Evolutionary conservation across 2,329 filamentous ascomycete species (phyloP).

Genomic region (Hysterium pulicare): DNA sequence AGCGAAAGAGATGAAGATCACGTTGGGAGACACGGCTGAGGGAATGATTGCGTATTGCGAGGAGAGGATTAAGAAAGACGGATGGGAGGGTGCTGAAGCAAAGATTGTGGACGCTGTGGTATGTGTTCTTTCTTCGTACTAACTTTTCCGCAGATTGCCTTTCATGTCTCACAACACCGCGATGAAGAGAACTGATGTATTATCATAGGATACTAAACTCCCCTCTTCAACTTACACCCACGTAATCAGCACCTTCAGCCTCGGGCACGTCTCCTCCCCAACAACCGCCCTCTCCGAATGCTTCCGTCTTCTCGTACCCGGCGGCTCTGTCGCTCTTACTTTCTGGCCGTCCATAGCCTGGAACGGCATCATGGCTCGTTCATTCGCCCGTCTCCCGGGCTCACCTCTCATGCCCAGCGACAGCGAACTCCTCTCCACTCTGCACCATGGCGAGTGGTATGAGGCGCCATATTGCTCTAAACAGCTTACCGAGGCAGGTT

Average conservation of each 20-base stretch:
- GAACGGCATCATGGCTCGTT: background rate
- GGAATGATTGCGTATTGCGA: slow-evolving; percentile 43
- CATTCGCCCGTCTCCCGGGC: background rate
- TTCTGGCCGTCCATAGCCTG: slow-evolving; percentile 5
- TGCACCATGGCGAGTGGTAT: slow-evolving; percentile 1
- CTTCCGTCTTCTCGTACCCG: slow-evolving; percentile 52
- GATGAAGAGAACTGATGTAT: background rate
- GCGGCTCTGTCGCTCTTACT: slow-evolving; percentile 59
- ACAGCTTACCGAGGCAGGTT: background rate
- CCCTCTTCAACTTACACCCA: slow-evolving; percentile 6
- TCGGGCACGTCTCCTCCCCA: slow-evolving; percentile 47
- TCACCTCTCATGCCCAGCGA: background rate
- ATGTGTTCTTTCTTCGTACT: slow-evolving; percentile 12
- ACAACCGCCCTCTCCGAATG: slow-evolving; percentile 26
- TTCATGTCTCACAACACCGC: too few species aligned
- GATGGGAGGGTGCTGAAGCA: slow-evolving; percentile 48
- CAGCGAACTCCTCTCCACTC: background rate
- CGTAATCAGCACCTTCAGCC: slow-evolving; percentile 46
- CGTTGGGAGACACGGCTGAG: slow-evolving; percentile 50
- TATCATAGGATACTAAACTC: slow-evolving; percentile 23
- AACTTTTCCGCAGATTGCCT: slow-evolving; percentile 42
- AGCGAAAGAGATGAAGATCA: slow-evolving; percentile 44
- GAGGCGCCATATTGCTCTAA: slow-evolving; percentile 1
- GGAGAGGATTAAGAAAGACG: slow-evolving; percentile 38
- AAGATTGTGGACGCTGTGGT: slow-evolving; percentile 49